Conservation (phyloP, 2,329 filamentous ascomycete species). For the Sphaerulina vaccinii region DNA sequence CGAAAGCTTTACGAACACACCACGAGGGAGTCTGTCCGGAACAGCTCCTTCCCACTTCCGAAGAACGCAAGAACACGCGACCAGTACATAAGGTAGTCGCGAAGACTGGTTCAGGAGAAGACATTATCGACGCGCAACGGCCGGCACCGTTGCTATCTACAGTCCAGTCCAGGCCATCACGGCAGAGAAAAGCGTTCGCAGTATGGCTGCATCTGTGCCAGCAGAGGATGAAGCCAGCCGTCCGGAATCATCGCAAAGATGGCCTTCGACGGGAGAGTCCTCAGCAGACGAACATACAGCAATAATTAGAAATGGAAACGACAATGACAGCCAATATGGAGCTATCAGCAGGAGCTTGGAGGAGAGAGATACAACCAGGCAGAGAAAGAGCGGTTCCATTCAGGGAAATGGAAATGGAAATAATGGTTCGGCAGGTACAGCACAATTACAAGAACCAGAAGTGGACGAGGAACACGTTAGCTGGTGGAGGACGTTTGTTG, state of each 20-base stretch:
- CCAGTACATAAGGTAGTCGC: no score
- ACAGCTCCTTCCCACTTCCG: background rate
- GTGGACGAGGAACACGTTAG: conserved; percentile 22
- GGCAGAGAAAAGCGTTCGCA: background rate
- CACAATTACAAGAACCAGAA: conserved; percentile 11
- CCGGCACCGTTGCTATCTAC: background rate
- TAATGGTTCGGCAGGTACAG: conserved; percentile 11
- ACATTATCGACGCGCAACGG: background rate
- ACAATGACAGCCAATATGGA: conserved; percentile 24
- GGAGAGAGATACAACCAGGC: conserved; percentile 11
- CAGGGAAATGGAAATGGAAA: conserved; percentile 15
- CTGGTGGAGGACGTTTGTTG: conserved; percentile 57
- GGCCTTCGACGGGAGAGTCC: conserved; percentile 32
- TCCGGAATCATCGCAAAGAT: background rate
- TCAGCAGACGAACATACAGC: conserved; percentile 45
- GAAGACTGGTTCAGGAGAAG: background rate
- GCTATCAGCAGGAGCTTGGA: conserved; percentile 14
- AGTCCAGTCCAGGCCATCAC: background rate
- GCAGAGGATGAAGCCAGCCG: background rate
- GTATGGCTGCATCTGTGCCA: background rate
- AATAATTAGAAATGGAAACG: conserved; percentile 35
- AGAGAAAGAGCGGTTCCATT: conserved; percentile 23
- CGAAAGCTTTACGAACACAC: background rate
- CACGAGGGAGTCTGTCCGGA: no score
- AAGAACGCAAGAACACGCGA: background rate